Evolutionary conservation across 1,139 yeast genomes (phyloP).

Genomic region (Candida sojae): DNA sequence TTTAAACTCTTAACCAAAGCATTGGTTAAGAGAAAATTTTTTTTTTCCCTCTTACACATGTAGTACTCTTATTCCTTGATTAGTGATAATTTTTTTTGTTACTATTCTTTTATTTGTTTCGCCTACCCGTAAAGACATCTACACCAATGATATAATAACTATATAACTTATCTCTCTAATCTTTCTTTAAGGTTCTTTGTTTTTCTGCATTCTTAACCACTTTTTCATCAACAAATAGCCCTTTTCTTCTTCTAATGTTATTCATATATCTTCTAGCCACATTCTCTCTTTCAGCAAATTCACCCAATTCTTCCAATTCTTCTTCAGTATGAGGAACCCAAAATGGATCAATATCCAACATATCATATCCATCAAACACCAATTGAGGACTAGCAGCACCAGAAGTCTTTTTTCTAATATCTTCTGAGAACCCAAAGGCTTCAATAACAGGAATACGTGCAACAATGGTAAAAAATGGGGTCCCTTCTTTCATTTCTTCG

Average conservation of each 20-base stretch:
- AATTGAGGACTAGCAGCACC: slow-evolving; percentile 98
- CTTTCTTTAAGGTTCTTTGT: slow-evolving; percentile 80
- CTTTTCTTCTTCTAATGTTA: slow-evolving; percentile 79
- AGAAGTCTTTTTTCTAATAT: slow-evolving; percentile 86
- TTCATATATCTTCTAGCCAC: slow-evolving; percentile 87
- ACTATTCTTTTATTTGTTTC: too few species aligned
- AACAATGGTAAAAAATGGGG: slow-evolving; percentile 87
- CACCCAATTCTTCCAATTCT: slow-evolving; percentile 92
- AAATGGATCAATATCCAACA: slow-evolving; percentile 89
- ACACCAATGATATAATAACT: too few species aligned
- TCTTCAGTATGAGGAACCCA: slow-evolving; percentile 99
- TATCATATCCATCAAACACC: slow-evolving; percentile 85
- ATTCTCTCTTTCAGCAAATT: slow-evolving; percentile 88
- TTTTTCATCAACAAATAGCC: slow-evolving; percentile 86
- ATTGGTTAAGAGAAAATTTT: neutral
- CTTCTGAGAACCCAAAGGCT: slow-evolving; percentile 96
- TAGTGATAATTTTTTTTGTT: neutral
- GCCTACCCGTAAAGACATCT: too few species aligned
- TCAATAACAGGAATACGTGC: slow-evolving; percentile 92
- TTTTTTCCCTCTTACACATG: neutral
- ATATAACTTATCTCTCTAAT: slow-evolving; percentile 20
- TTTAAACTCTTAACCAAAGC: neutral
- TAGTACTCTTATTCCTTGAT: neutral
- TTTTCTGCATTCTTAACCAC: slow-evolving; percentile 90
- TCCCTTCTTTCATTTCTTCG: slow-evolving; percentile 97